Base-by-base conservation (phyloP, 441 rosid species). In the Eutrema salsugineum region DNA sequence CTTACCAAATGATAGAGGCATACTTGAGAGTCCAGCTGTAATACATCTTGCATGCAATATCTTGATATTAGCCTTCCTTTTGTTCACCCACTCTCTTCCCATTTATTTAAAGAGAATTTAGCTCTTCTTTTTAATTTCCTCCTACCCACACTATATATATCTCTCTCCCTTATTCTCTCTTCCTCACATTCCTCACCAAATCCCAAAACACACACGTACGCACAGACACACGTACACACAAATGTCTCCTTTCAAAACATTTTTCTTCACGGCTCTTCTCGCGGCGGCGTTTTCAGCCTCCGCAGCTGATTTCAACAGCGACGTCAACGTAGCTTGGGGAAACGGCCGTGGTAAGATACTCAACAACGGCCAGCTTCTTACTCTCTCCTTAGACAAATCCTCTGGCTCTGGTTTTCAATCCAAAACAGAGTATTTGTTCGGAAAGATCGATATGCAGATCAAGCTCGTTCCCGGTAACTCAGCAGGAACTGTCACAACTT, bases 321-420 rank as follows among this genome's bases (percentile, higher is more conserved):
- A 72, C 63, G 63, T 84, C 32, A 80, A 79, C 24, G 70, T 84
- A 5, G 65, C 79, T 2, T 86, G 87, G 86, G 90, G 88, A 49
- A 79, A 76, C 32, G 83, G 83, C 32, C 81, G 85, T 5, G 90
- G 80, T 8, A 82, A 82, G 42, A 76, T 82, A 38, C 76, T 82
- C 49, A 66, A 86, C 70, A 82, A 78, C 20, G 86, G 86, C 42
- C 75, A 79, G 27, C 81, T 79, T 39, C 73, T 87, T 9, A 79
- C 84, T 24, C 82, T 85, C 27, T 69, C 83, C 5, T 83, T 83
- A 17, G 89, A 85, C 79, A 63, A 56, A 40, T 35, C 67, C 27
- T 83, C 85, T 14, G 89, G 89, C 43, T 83, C 89, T 0, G 87
- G 89, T 1, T 83, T 85, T 67, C 84, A 83, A 58, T 81, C 89